Percentiles rank a stretch among this genome's conserved stretches.
Conservation (phyloP, 2,329 filamentous ascomycete genomes). For the Diaporthe aspalathi region DNA sequence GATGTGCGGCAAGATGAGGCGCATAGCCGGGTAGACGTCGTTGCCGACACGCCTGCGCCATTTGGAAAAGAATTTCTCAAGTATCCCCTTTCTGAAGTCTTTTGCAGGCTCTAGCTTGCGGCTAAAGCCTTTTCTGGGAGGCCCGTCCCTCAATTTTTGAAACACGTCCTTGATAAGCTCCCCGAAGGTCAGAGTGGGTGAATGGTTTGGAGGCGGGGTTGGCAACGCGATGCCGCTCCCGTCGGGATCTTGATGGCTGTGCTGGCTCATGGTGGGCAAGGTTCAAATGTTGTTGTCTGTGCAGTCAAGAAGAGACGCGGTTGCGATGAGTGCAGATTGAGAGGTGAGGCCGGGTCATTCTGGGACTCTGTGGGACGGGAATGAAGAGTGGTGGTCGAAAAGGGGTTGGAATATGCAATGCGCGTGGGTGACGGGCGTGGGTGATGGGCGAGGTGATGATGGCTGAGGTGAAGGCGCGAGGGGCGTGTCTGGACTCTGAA, state of each 20-base stretch:
- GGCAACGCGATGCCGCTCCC: conserved; percentile 67
- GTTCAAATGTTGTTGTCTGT: neutral
- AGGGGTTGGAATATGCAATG: neutral
- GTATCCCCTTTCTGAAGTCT: conserved; percentile 80
- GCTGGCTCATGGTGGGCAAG: conserved; percentile 49
- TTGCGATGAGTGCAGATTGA: neutral
- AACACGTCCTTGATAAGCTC: conserved; percentile 83
- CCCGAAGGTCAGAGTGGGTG: conserved; percentile 83
- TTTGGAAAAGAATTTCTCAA: conserved; percentile 84
- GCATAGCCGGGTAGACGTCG: conserved; percentile 93
- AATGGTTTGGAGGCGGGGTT: conserved; percentile 83
- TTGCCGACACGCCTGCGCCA: conserved; percentile 91
- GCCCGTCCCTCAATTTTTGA: conserved; percentile 81
- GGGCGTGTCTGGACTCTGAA: neutral
- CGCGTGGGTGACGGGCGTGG: neutral
- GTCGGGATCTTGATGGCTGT: conserved; percentile 44
- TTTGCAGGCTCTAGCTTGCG: conserved; percentile 78
- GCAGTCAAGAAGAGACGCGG: neutral
- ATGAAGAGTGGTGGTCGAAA: neutral
- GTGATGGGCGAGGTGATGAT: too few relatives aligned
- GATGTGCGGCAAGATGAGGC: conserved; percentile 91
- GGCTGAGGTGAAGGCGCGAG: neutral
- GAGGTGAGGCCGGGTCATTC: neutral
- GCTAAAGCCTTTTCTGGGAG: conserved; percentile 71
- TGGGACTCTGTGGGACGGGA: neutral